Evolutionary conservation across 352 stramenopile species (phyloP).

Genomic region (Phytophthora tubulina): DNA sequence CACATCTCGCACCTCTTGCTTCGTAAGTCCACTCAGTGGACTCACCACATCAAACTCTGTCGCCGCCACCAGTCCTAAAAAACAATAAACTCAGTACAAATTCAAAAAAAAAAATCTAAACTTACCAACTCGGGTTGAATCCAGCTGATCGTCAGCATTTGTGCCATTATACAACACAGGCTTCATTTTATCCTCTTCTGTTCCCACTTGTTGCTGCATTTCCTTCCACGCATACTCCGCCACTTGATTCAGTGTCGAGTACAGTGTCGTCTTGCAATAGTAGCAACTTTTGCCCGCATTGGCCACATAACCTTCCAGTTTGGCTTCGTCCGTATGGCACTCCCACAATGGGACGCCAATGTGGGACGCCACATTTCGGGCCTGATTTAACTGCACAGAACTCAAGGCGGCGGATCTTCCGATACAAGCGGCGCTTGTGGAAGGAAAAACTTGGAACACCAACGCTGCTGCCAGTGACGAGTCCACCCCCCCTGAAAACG

Average conservation of each 20-base stretch:
- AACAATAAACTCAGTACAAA: constrained; percentile 12
- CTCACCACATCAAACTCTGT: constrained; percentile 94
- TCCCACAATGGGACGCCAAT: constrained; percentile 93
- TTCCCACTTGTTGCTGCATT: constrained; percentile 22
- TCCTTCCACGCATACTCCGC: constrained; percentile 63
- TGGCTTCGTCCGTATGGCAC: constrained; percentile 86
- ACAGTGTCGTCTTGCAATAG: constrained; percentile 98
- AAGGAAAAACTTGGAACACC: constrained; percentile 86
- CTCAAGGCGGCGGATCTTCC: constrained; percentile 94
- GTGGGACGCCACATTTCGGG: constrained; percentile 80
- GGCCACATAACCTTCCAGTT: constrained; percentile 90
- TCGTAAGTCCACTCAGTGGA: constrained; percentile 91
- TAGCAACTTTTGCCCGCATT: constrained; percentile 97
- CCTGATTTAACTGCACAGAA: constrained; percentile 87
- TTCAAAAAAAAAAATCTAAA: not conserved
- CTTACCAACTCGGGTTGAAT: constrained; percentile 91
- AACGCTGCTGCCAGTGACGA: constrained; percentile 94
- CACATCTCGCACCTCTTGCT: constrained; percentile 89
- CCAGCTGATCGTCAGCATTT: constrained; percentile 95
- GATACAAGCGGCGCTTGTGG: constrained; percentile 89
- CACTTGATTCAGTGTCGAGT: constrained; percentile 93
- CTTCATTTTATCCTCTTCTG: constrained; percentile 20
- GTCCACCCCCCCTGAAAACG: constrained; percentile 97
- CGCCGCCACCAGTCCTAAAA: constrained; percentile 91
- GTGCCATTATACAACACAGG: constrained; percentile 97